A percentile compares a stretch with the other conserved stretches of the same genome.
phyloP scores from a whole-genome alignment of 2,329 filamentous ascomycete species.

The Paracamarosporium sp. region DNA sequence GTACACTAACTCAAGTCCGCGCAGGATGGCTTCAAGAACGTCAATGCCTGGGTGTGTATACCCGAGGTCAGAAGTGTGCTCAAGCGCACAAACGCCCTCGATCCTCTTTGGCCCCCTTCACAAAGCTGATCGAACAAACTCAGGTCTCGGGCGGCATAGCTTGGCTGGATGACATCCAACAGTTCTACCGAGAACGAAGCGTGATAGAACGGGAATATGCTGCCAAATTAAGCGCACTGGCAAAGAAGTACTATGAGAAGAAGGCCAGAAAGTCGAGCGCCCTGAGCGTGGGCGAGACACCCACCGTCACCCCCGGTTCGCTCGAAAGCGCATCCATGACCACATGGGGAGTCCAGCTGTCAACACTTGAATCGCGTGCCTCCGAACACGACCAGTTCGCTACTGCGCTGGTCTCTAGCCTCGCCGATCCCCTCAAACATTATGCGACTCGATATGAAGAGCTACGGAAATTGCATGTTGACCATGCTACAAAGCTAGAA shows the following conservation, averaged over 20 bases:
- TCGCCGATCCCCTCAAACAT: constrained; percentile 86
- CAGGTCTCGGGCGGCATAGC: constrained; percentile 82
- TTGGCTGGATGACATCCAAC: constrained; percentile 96
- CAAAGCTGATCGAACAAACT: constrained; percentile 29
- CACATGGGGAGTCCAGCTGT: constrained; percentile 94
- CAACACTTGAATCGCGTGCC: constrained; percentile 85
- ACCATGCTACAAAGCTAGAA: constrained; percentile 87
- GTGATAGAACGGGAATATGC: constrained; percentile 97
- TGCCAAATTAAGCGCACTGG: constrained; percentile 82
- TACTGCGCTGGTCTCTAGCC: constrained; percentile 75
- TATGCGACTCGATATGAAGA: constrained; percentile 83
- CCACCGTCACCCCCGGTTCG: constrained; percentile 90
- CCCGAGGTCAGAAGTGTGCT: constrained; percentile 9
- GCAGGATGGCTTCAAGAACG: constrained; percentile 94
- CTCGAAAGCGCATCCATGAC: constrained; percentile 96
- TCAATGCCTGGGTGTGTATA: constrained; percentile 79
- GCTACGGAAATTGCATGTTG: constrained; percentile 85
- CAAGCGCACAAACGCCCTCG: constrained; percentile 12
- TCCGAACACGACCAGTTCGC: constrained; percentile 88
- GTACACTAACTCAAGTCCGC: constrained; percentile 32
- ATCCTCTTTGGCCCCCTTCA: constrained; percentile 7
- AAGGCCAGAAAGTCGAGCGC: constrained; percentile 88
- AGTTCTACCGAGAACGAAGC: constrained; percentile 95
- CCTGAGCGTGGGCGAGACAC: constrained; percentile 92
- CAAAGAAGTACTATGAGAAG: constrained; percentile 97